Evolutionary conservation across 192 early-diverging fungal genomes (phyloP), one percentile per base, ranked within the genome.

Genomic region (Backusella psychrophila): DNA sequence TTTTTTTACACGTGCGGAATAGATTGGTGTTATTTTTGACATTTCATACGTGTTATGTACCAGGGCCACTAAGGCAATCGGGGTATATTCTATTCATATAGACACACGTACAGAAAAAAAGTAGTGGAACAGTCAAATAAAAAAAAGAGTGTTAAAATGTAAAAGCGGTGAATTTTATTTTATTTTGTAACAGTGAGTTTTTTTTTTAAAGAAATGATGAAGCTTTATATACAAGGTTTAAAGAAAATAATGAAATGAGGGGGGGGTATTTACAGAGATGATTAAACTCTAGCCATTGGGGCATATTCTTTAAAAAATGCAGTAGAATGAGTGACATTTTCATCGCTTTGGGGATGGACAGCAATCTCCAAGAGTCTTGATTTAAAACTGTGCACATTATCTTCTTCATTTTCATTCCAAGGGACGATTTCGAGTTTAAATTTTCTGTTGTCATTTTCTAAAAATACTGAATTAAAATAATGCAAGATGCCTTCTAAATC

Each of bases 401-500:
- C 23, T 26, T 67, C 26, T 33, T 36, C 34, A 15, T 66, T 29
- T n/a, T 66, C 42, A 15, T 44, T 66, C 78, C 78, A 79, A 68
- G 78, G 78, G 11, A 66, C 26, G 39, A 79, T 56, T 33, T 79
- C 42, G 15, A 79, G 41, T 11, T 17, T 44, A 7, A 79, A 66
- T 15, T 52, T 23, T 42, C 66, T 41, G 26, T 56, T 34, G 14
- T 66, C 73, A 63, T 63, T 63, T 63, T 63, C 2, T 23, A 79
- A 56, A 63, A 79, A 79, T 17, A 49, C 78, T 21, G 72, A 59
- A 56, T 79, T 79, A 34, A 79, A 79, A 69, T 79, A 79, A 19
- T 68, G 35, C 15, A 79, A 19, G 0, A 79, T 66, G 19, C 52
- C 78, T 31, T 59, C 41, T 17, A 79, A 23, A 65, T 79, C 73